Base-by-base conservation (phyloP, 192 early-diverging fungal species). In the Coemansia sp. region DNA sequence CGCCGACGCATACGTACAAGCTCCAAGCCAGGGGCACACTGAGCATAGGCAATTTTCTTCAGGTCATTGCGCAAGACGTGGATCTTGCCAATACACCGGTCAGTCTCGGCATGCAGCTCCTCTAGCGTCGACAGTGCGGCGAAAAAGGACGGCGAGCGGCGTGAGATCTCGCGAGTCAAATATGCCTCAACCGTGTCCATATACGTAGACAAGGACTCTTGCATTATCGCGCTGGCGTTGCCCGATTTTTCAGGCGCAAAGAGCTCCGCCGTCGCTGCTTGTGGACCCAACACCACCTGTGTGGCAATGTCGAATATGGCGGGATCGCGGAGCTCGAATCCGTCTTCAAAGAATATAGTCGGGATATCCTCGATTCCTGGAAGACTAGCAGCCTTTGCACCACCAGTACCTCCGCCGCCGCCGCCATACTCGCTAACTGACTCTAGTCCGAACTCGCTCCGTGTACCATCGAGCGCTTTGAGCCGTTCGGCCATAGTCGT, bases 171-270 rank as follows among this genome's bases (percentile, higher is more conserved):
- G 50, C 90, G 91, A 20, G 96, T 90, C 29, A 99, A 76, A 65
- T 98, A 95, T 2, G 93, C 89, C 72, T 99, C 97, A 3, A 98
- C 93, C 0, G 91, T 92, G 72, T 99, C 98, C 65, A 95, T 84
- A 67, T 95, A 94, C 62, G 90, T 87, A 0, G 94, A 92, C 34
- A 99, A 83, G 29, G 93, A 91, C 42, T 97, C 94, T 82, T 98
- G 96, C 55, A 98, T 84, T 11, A 88, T 85, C 8, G 80, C 82
- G 64, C 91, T 91, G 12, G 89, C 86, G 15, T 86, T 85, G 5
- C 87, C 84, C 2, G 84, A 65, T 76, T 62, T 70, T 1, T 76
- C 75, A 71, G 39, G 87, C 71, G 53, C 71, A 77, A 75, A 84
- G 69, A 53, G 73, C 64, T 39, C 83, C 24, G 39, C 72, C 56